Evolutionary conservation across 495 filamentous ascomycete genomes (phyloP).

Genomic region (Hamigera avellanea): DNA sequence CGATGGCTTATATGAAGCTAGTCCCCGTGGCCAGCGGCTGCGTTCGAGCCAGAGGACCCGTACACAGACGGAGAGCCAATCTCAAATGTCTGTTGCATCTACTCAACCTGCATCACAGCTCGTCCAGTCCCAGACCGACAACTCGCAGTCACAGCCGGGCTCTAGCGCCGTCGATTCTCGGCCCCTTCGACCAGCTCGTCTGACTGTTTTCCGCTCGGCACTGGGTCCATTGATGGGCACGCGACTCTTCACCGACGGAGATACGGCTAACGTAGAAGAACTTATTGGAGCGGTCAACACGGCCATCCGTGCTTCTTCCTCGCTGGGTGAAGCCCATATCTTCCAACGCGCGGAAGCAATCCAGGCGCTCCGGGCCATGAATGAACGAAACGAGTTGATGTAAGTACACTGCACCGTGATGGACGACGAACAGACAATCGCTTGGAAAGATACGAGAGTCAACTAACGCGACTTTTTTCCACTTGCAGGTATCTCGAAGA

Average conservation of each 20-base stretch:
- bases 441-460: neutral
- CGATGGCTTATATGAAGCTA: constrained; percentile 45
- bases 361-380: constrained; percentile 66
- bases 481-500: constrained; percentile 37
- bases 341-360: constrained; percentile 67
- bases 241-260: constrained; percentile 61
- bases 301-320: constrained; percentile 34
- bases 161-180: constrained; percentile 16
- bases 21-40: constrained; percentile 39
- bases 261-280: constrained; percentile 61
- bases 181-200: constrained; percentile 49
- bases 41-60: constrained; percentile 29
- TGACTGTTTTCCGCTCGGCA: constrained; percentile 63
- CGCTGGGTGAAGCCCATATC: constrained; percentile 27
- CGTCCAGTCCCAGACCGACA: constrained; percentile 43
- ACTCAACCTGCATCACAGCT: constrained; percentile 58
- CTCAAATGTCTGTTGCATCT: constrained; percentile 55
- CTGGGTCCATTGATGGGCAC: constrained; percentile 73
- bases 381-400: constrained; percentile 83
- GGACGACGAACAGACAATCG: too few relatives aligned
- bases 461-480: constrained; percentile 3
- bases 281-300: constrained; percentile 73
- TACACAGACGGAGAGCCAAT: constrained; percentile 31
- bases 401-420: constrained; percentile 35
- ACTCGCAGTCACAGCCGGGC: constrained; percentile 31